Evolutionary conservation across 805 yeast genomes (phyloP).

Genomic region (Barnettozyma pratensis): DNA sequence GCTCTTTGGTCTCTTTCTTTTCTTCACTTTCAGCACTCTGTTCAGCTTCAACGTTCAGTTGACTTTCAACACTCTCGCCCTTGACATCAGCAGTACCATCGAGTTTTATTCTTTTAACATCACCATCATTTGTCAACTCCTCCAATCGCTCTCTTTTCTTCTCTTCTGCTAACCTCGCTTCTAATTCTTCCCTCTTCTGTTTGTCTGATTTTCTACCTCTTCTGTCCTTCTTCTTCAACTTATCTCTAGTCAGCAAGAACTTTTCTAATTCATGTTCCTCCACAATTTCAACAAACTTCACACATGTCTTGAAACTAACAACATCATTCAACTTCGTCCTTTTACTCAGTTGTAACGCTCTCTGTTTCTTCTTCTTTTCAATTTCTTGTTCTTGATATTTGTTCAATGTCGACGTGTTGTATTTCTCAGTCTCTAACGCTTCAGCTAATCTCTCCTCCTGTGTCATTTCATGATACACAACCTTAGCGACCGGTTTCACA

Average conservation of each 20-base stretch:
- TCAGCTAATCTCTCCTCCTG: conserved; percentile 52
- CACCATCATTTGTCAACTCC: conserved; percentile 15
- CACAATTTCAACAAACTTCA: conserved; percentile 52
- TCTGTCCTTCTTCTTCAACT: conserved; percentile 38
- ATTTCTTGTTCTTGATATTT: conserved; percentile 81
- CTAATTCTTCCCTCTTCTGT: conserved; percentile 33
- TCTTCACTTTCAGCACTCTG: too few species aligned
- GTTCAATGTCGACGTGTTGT: conserved; percentile 67
- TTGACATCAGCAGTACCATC: background rate
- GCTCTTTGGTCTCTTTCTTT: background rate
- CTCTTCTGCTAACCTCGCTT: conserved; percentile 25
- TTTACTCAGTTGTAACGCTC: conserved; percentile 64
- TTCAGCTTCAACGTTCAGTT: background rate
- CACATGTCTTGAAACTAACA: conserved; percentile 44
- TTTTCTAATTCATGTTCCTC: conserved; percentile 54
- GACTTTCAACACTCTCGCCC: background rate
- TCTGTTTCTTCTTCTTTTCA: conserved; percentile 69
- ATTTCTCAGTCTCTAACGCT: conserved; percentile 80
- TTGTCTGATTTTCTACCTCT: conserved; percentile 38
- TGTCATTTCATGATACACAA: conserved; percentile 38
- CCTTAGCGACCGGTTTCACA: conserved; percentile 36
- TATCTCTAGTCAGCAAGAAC: conserved; percentile 33
- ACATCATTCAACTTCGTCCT: conserved; percentile 58
- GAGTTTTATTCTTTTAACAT: background rate
- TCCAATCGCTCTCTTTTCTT: conserved; percentile 25